Percentiles rank a stretch among this genome's conserved stretches.
Evolutionary conservation across 2,329 filamentous ascomycete genomes (phyloP).

Genomic region (Monilinia laxa): DNA sequence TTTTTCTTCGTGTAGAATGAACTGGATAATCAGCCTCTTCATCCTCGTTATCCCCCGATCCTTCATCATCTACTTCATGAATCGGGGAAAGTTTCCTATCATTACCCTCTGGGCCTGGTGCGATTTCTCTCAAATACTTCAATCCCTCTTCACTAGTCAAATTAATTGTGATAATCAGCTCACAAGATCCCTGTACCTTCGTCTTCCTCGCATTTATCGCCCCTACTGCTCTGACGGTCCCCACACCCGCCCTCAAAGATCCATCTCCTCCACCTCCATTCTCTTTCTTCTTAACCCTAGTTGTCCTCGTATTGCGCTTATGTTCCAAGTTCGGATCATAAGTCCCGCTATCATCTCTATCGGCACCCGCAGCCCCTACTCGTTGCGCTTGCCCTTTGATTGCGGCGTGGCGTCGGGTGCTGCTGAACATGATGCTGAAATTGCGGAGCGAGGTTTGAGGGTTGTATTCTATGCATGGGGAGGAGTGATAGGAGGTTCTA

Average conservation of each 20-base stretch:
- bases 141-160: slow-evolving; percentile 8
- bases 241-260: background rate
- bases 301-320: slow-evolving; percentile 4
- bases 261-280: background rate
- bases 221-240: background rate
- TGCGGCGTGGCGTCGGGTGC: slow-evolving; percentile 27
- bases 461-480: slow-evolving; percentile 19
- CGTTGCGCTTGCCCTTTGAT: slow-evolving; percentile 24
- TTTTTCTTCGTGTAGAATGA: background rate
- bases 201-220: slow-evolving; percentile 9
- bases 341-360: slow-evolving; percentile 36
- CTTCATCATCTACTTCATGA: slow-evolving; percentile 15
- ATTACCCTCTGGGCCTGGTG: slow-evolving; percentile 5
- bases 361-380: slow-evolving; percentile 28
- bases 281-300: slow-evolving; percentile 14
- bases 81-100: background rate
- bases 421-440: slow-evolving; percentile 27
- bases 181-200: slow-evolving; percentile 19
- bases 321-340: slow-evolving; percentile 33
- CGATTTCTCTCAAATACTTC: background rate
- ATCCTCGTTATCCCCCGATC: slow-evolving; percentile 7
- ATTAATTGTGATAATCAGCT: slow-evolving; percentile 27
- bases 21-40: slow-evolving; percentile 9
- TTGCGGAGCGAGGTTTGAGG: slow-evolving; percentile 17
- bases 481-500: slow-evolving; percentile 26